Conservation (phyloP, 1,284 basidiomycete species). For the Microbotryomycetes sp. region DNA sequence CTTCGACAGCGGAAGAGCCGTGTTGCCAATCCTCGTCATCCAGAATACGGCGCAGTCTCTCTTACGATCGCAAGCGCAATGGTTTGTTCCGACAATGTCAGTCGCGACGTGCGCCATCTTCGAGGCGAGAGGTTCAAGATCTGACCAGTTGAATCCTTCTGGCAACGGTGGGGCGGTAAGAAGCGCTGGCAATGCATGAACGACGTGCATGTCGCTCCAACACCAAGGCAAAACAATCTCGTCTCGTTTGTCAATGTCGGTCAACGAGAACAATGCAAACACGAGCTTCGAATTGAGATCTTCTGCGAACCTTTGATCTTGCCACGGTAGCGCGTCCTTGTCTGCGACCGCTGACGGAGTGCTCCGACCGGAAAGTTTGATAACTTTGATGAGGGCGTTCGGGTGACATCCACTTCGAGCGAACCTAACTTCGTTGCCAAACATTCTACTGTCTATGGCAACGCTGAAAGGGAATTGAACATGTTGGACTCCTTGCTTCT, state of each 20-base stretch:
- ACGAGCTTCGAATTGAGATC: slow-evolving; percentile 51
- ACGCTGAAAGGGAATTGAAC: slow-evolving; percentile 73
- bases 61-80: slow-evolving; percentile 36
- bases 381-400: slow-evolving; percentile 76
- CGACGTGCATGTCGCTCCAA: slow-evolving; percentile 87
- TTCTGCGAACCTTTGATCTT: slow-evolving; percentile 27
- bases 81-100: slow-evolving; percentile 27
- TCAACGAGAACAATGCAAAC: slow-evolving; percentile 77
- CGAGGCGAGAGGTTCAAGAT: slow-evolving; percentile 28
- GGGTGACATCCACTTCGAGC: slow-evolving; percentile 79
- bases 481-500: slow-evolving; percentile 66
- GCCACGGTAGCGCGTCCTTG: slow-evolving; percentile 14
- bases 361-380: slow-evolving; percentile 51
- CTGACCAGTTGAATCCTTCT: background rate
- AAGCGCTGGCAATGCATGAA: slow-evolving; percentile 62
- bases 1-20: background rate
- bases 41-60: slow-evolving; percentile 36
- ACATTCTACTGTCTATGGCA: slow-evolving; percentile 72
- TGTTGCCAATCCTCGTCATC: slow-evolving; percentile 18
- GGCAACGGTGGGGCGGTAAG: slow-evolving; percentile 8
- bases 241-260: slow-evolving; percentile 69
- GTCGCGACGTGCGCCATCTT: slow-evolving; percentile 22
- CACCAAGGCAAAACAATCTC: slow-evolving; percentile 92
- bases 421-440: slow-evolving; percentile 69
- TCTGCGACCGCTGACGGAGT: no score